Percentiles rank a stretch among this genome's conserved stretches.
Evolutionary conservation across 116 monocot genomes (phyloP).

Genomic region (Trichopus zeylanicus): DNA sequence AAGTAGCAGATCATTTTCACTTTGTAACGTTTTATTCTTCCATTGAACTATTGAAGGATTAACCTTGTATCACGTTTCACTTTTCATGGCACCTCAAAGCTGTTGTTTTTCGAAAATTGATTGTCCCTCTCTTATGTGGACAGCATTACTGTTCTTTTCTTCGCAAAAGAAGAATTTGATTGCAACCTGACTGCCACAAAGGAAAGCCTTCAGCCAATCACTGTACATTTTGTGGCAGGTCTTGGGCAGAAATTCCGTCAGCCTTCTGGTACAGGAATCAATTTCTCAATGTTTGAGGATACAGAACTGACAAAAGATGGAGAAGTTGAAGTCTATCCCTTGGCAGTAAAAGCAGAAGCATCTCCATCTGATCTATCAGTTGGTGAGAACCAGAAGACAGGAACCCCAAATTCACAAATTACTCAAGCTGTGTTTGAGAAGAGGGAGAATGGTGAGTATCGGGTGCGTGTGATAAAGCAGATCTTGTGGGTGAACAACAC

Average conservation of each 20-base stretch:
- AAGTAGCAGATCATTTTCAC: not conserved
- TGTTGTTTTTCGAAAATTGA: not conserved
- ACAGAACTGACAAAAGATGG: constrained; percentile 50
- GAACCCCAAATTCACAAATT: constrained; percentile 66
- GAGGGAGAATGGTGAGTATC: constrained; percentile 68
- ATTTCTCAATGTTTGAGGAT: constrained; percentile 66
- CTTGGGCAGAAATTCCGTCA: constrained; percentile 89
- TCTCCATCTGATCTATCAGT: constrained; percentile 12
- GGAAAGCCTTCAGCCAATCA: constrained; percentile 47
- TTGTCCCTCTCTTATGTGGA: constrained; percentile 3
- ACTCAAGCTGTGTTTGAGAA: constrained; percentile 86
- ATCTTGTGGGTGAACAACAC: constrained; percentile 74
- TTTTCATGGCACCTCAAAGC: not conserved
- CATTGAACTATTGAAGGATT: not conserved
- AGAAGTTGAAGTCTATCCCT: constrained; percentile 38
- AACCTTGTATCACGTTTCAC: no score
- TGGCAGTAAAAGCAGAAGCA: constrained; percentile 38
- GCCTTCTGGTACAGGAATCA: constrained; percentile 70
- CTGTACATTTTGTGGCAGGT: constrained; percentile 63
- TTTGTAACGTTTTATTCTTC: not conserved
- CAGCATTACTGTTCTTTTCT: constrained; percentile 87
- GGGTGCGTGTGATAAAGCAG: constrained; percentile 70
- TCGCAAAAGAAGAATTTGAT: constrained; percentile 74
- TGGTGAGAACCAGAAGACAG: constrained; percentile 18
- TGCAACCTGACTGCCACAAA: constrained; percentile 54